Percentiles rank a stretch among this genome's conserved stretches.
Evolutionary conservation across 1,284 basidiomycete species (phyloP).

Genomic region (Irpex sp.): DNA sequence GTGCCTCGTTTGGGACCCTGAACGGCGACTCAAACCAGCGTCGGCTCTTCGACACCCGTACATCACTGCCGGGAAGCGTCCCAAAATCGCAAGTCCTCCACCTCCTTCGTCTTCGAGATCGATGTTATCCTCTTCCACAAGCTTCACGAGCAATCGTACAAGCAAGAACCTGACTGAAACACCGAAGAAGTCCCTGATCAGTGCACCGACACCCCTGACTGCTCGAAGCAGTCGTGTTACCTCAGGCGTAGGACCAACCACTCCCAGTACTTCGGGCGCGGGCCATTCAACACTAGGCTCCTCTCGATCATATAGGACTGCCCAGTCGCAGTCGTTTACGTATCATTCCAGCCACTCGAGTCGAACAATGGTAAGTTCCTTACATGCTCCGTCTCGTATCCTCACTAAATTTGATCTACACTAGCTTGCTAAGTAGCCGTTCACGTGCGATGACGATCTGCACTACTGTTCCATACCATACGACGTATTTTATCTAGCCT

Average conservation of each 20-base stretch:
- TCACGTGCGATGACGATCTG: background rate
- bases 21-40: constrained; percentile 92
- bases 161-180: constrained; percentile 64
- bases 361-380: constrained; percentile 33
- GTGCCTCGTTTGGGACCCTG: constrained; percentile 98
- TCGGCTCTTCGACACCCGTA: constrained; percentile 91
- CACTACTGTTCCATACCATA: constrained; percentile 11
- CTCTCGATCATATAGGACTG: constrained; percentile 36
- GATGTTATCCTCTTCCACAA: constrained; percentile 43
- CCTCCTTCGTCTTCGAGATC: constrained; percentile 46
- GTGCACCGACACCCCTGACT: constrained; percentile 79
- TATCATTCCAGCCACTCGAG: constrained; percentile 44
- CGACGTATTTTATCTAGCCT: constrained; percentile 19
- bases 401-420: background rate
- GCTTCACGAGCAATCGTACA: constrained; percentile 31
- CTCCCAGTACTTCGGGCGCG: constrained; percentile 46
- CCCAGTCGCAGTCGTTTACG: constrained; percentile 37
- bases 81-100: constrained; percentile 40
- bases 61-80: constrained; percentile 53
- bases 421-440: constrained; percentile 24
- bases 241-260: constrained; percentile 49
- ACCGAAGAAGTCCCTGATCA: constrained; percentile 82
- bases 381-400: background rate
- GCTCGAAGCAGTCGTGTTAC: constrained; percentile 63
- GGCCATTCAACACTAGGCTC: constrained; percentile 31